Evolutionary conservation across 1,284 basidiomycete genomes (phyloP).

Genomic region (Apiotrichum gamsii): DNA sequence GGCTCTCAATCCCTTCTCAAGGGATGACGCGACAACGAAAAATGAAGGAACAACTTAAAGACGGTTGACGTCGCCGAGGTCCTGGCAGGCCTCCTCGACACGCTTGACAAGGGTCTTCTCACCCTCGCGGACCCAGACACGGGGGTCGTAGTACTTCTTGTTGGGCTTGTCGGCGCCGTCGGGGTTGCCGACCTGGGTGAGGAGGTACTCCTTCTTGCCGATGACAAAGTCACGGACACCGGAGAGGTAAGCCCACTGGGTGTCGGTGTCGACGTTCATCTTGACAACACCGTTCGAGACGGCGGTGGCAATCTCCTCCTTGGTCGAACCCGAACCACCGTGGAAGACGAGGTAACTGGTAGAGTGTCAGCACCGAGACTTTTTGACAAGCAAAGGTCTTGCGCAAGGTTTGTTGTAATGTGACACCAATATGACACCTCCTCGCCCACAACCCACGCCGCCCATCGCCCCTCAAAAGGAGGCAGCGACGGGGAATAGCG

Average conservation of each 20-base stretch:
- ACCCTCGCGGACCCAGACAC: slow-evolving; percentile 97
- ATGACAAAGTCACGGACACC: slow-evolving; percentile 86
- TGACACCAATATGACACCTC: slow-evolving; percentile 45
- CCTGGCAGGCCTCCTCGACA: slow-evolving; percentile 84
- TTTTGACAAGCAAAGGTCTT: no score
- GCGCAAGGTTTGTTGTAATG: no score
- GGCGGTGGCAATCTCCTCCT: slow-evolving; percentile 91
- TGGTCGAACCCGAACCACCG: slow-evolving; percentile 95
- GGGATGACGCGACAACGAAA: no score
- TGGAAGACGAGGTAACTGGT: slow-evolving; percentile 96
- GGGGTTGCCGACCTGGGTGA: slow-evolving; percentile 86
- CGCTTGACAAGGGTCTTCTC: slow-evolving; percentile 87
- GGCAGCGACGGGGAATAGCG: slow-evolving; percentile 18
- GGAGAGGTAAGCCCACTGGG: slow-evolving; percentile 64
- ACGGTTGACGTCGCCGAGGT: slow-evolving; percentile 70
- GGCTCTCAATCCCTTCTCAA: no score
- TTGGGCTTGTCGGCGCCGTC: slow-evolving; percentile 91
- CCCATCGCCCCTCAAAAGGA: slow-evolving; percentile 29
- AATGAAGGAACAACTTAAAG: slow-evolving; percentile 19
- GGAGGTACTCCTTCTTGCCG: slow-evolving; percentile 77
- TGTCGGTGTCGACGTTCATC: slow-evolving; percentile 90
- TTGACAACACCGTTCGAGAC: slow-evolving; percentile 91
- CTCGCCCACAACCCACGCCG: slow-evolving; percentile 37
- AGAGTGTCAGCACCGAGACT: no score
- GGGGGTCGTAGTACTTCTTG: slow-evolving; percentile 93